phyloP scores from a whole-genome alignment of 1,284 basidiomycete genomes.

The Neolentinus lepideus region DNA sequence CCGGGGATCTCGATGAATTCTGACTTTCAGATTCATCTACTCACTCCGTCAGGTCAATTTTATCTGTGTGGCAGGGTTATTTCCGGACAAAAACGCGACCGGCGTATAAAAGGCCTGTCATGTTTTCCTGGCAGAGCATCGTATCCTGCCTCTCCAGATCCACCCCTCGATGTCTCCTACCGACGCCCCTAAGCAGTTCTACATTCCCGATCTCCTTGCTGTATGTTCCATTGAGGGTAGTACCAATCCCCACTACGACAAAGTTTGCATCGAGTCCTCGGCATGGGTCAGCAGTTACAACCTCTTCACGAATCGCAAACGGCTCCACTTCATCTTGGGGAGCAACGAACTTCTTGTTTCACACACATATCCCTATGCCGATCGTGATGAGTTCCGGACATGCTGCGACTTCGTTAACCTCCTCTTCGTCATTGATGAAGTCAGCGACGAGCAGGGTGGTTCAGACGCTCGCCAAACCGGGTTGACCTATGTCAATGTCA shows the following conservation, averaged over 20 bases:
- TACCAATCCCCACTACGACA: slow-evolving; percentile 47
- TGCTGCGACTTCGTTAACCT: slow-evolving; percentile 61
- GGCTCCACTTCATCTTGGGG: slow-evolving; percentile 51
- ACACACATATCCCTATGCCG: slow-evolving; percentile 54
- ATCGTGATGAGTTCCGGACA: slow-evolving; percentile 49
- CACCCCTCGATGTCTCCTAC: slow-evolving; percentile 8
- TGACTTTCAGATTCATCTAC: background rate
- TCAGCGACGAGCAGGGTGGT: slow-evolving; percentile 60
- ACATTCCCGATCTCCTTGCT: slow-evolving; percentile 49
- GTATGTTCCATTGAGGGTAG: slow-evolving; percentile 37
- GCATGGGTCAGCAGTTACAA: slow-evolving; percentile 58
- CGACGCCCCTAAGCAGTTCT: slow-evolving; percentile 27
- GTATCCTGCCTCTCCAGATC: background rate
- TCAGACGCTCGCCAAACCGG: slow-evolving; percentile 48
- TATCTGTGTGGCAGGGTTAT: background rate
- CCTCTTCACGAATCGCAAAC: slow-evolving; percentile 53
- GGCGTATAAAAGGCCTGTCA: background rate
- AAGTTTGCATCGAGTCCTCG: slow-evolving; percentile 46
- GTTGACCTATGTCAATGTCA: slow-evolving; percentile 42
- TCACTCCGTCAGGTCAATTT: background rate
- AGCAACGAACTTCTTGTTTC: slow-evolving; percentile 58
- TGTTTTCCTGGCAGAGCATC: background rate
- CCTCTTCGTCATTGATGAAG: slow-evolving; percentile 63
- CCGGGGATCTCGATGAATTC: background rate
- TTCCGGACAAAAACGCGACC: background rate